A percentile compares a stretch with the other conserved stretches of the same genome.
phyloP scores from a whole-genome alignment of 257 asterid species.

The Gentiana straminea region DNA sequence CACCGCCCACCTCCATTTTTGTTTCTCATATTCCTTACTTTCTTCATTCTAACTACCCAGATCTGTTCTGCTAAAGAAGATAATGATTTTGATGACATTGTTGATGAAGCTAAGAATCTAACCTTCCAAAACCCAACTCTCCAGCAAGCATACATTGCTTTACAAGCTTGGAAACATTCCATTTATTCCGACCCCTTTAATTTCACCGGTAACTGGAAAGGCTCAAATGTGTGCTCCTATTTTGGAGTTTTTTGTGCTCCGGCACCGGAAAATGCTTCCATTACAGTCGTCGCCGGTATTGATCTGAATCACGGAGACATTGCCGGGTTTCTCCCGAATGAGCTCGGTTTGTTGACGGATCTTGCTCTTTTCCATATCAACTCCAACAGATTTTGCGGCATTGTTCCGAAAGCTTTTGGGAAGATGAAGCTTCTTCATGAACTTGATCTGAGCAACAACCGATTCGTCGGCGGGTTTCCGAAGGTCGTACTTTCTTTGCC shows the following conservation, averaged over 20 bases:
- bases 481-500: constrained; percentile 43
- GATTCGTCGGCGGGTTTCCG: constrained; percentile 66
- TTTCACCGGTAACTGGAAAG: constrained; percentile 52
- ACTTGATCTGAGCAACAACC: constrained; percentile 60
- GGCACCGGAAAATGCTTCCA: constrained; percentile 26
- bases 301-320: constrained; percentile 73
- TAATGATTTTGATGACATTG: constrained; percentile 15
- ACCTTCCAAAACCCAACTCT: constrained; percentile 45
- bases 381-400: constrained; percentile 63
- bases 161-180: constrained; percentile 59
- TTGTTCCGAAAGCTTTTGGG: constrained; percentile 33
- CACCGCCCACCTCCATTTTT: constrained; percentile 13
- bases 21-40: background rate
- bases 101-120: constrained; percentile 11
- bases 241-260: constrained; percentile 46
- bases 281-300: constrained; percentile 54
- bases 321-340: constrained; percentile 57
- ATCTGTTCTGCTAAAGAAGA: constrained; percentile 23
- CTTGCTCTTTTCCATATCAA: constrained; percentile 60
- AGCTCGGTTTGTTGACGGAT: constrained; percentile 52
- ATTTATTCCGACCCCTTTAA: constrained; percentile 64
- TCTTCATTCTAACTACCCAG: constrained; percentile 17
- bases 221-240: constrained; percentile 51
- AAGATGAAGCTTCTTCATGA: constrained; percentile 36
- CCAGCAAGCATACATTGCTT: constrained; percentile 46